phyloP scores from a whole-genome alignment of 768 basidiomycete genomes.

The Naganishia onofrii region DNA sequence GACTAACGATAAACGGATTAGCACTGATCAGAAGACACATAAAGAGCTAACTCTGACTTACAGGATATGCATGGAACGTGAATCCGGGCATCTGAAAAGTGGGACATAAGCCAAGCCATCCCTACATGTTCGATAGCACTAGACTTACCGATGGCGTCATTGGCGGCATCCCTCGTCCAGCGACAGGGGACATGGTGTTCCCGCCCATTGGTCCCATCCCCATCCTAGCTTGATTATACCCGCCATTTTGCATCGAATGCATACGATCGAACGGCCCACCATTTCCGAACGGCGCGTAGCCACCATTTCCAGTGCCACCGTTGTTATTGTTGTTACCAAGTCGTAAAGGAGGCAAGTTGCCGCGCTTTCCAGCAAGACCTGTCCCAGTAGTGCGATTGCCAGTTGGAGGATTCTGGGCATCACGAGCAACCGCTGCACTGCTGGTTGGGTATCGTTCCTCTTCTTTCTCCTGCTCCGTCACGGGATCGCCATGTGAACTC shows the following conservation, averaged over 20 bases:
- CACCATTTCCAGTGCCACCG: background rate
- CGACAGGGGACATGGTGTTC: conserved; percentile 57
- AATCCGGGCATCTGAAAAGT: conserved; percentile 75
- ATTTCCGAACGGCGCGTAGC: conserved; percentile 2
- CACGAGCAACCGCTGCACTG: background rate
- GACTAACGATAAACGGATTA: conserved; percentile 37
- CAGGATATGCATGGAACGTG: conserved; percentile 61
- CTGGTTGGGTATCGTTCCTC: background rate
- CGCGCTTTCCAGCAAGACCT: background rate
- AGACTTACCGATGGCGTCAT: conserved; percentile 71
- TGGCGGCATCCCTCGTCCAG: conserved; percentile 78
- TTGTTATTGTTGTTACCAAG: conserved; percentile 6
- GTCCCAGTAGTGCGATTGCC: background rate
- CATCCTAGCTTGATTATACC: background rate
- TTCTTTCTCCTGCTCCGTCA: background rate
- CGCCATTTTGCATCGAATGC: background rate
- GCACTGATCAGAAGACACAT: no score
- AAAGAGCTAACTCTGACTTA: background rate
- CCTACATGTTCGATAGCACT: background rate
- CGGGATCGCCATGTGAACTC: background rate
- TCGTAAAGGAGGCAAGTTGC: conserved; percentile 5
- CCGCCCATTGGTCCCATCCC: conserved; percentile 1
- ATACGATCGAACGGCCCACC: background rate
- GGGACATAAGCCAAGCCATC: background rate
- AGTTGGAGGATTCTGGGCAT: background rate